These are phyloP conservation scores for Pogostemon cablin DNA, from an alignment of 257 asterid genomes.

Conservation along the genomic window DNA sequence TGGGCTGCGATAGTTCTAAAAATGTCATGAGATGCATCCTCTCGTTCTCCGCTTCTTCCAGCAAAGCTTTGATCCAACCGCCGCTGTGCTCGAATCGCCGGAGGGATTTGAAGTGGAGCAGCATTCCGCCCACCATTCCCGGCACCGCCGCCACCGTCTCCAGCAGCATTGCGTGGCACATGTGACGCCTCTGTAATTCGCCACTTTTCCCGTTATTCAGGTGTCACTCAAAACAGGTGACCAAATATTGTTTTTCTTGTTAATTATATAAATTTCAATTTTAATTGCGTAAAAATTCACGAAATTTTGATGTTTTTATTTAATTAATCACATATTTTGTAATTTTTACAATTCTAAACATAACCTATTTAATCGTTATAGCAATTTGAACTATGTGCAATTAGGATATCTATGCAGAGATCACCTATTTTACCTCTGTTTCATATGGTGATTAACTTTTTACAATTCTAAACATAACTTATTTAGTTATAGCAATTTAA, in stretches of 20 bases:
- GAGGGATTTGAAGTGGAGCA: conserved; percentile 61
- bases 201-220: neutral
- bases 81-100: conserved; percentile 75
- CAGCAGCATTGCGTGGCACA: conserved; percentile 74
- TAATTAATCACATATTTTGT: too few species aligned
- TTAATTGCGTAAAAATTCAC: too few species aligned
- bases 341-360: too few species aligned
- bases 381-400: too few species aligned
- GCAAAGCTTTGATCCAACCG: conserved; percentile 75
- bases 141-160: conserved; percentile 86
- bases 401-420: too few species aligned
- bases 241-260: neutral
- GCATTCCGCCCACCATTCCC: conserved; percentile 80
- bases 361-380: too few species aligned
- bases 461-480: too few species aligned
- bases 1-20: conserved; percentile 57
- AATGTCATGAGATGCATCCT: conserved; percentile 80
- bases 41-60: conserved; percentile 76
- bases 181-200: conserved; percentile 56
- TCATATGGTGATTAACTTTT: too few species aligned
- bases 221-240: neutral
- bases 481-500: too few species aligned
- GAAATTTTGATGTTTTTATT: too few species aligned
- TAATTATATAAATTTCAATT: too few species aligned
- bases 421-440: too few species aligned